These are phyloP conservation scores for Termitomyces sp. DNA, from an alignment of 768 basidiomycete genomes.

Conservation along the genomic window DNA sequence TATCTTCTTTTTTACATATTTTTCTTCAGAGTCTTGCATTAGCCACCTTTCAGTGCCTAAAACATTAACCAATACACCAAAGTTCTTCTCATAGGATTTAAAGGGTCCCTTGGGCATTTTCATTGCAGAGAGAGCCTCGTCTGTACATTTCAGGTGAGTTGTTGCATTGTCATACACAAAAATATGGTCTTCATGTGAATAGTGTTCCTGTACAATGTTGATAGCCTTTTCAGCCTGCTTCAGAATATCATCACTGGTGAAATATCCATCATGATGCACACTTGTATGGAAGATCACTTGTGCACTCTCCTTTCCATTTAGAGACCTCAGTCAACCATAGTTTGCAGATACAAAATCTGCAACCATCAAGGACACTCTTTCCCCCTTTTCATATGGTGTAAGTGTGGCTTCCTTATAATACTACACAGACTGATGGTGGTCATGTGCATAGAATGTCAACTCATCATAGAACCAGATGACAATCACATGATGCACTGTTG, in stretches of 20 bases:
- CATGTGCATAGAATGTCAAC: constrained; percentile 32
- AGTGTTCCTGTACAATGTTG: constrained; percentile 18
- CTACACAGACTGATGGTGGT: constrained; percentile 21
- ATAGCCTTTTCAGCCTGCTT: constrained; percentile 21
- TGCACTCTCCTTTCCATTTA: constrained; percentile 15
- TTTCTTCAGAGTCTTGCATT: constrained; percentile 13
- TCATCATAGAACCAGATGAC: constrained; percentile 2
- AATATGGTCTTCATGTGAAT: constrained; percentile 19
- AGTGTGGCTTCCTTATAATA: constrained; percentile 13
- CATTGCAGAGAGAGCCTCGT: constrained; percentile 20
- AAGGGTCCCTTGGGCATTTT: constrained; percentile 22
- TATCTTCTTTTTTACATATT: constrained; percentile 20
- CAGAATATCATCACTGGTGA: constrained; percentile 20
- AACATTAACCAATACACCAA: constrained; percentile 3
- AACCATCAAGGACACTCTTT: constrained; percentile 29
- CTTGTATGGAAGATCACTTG: constrained; percentile 20
- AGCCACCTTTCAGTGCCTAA: not conserved
- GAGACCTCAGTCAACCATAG: constrained; percentile 24
- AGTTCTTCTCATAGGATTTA: not conserved
- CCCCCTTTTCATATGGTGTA: constrained; percentile 27
- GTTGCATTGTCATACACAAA: constrained; percentile 23
- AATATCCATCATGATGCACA: constrained; percentile 21
- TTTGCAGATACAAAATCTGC: constrained; percentile 12
- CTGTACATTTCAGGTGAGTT: constrained; percentile 22
- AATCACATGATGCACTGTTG: constrained; percentile 4